These are phyloP conservation scores for Parasarocladium wereldwijsianum DNA, from an alignment of 2,329 filamentous ascomycete genomes.

Conservation along the genomic window DNA sequence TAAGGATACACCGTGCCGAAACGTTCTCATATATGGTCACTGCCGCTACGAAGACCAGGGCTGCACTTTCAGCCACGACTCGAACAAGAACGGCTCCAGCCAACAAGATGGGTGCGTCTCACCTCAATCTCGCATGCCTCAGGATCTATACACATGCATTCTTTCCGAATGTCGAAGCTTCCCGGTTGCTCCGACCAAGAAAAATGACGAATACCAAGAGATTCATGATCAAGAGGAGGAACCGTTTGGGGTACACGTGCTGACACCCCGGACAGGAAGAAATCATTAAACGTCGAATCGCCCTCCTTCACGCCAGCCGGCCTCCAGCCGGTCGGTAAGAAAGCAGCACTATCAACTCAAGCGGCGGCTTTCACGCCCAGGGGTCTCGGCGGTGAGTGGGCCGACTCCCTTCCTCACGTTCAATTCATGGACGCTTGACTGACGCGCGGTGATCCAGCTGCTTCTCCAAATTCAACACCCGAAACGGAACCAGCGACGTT, in stretches of 20 bases:
- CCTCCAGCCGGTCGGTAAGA: slow-evolving; percentile 39
- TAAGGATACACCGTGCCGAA: slow-evolving; percentile 83
- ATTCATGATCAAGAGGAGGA: too few relatives aligned
- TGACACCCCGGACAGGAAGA: too few relatives aligned
- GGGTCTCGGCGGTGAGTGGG: slow-evolving; percentile 27
- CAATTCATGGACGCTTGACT: not conserved
- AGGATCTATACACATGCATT: too few relatives aligned
- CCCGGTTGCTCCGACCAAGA: too few relatives aligned
- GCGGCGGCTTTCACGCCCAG: slow-evolving; percentile 74
- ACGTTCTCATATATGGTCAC: slow-evolving; percentile 85
- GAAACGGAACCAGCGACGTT: slow-evolving; percentile 31
- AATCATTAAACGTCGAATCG: slow-evolving; percentile 85
- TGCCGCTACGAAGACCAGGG: slow-evolving; percentile 86
- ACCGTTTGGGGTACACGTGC: too few relatives aligned
- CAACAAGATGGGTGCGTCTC: slow-evolving; percentile 7
- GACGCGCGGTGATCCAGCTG: slow-evolving; percentile 11
- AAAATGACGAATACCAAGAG: not conserved
- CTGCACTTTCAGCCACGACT: slow-evolving; percentile 82
- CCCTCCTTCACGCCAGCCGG: slow-evolving; percentile 76
- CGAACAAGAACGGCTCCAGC: slow-evolving; percentile 32
- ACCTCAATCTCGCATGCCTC: too few relatives aligned
- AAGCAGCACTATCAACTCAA: slow-evolving; percentile 72
- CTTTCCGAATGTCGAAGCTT: not conserved
- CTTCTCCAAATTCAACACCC: slow-evolving; percentile 23
- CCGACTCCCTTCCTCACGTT: too few relatives aligned